Evolutionary conservation across 805 yeast genomes (phyloP), one percentile per base, ranked within the genome.

Genomic region (Lachancea waltii): DNA sequence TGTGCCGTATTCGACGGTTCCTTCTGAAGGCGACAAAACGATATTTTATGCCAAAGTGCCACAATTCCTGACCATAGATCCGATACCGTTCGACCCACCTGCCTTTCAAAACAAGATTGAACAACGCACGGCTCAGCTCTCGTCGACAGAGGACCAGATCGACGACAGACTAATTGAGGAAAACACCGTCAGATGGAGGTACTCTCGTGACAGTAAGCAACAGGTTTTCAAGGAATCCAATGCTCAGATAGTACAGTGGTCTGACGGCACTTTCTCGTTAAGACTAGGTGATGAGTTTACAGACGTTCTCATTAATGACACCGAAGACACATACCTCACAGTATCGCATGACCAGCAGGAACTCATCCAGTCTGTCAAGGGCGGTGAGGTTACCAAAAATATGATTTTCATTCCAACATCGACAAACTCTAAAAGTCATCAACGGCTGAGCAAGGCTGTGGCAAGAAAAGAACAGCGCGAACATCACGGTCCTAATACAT

Each of bases 151-250:
- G 27, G 72, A 70, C 28, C 70, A 73, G 44, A 64, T 78, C n/a
- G 74, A 79, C 25, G 83, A 80, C 44, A 75, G 76, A 52, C 64
- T 81, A 23, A 69, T 75, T 40, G 85, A 81, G 45, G 87, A 84
- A 53, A 90, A 87, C 59, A 86, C 96, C 0, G 69, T 92, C 23
- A 75, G 98, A 55, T 92, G 98, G 98, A 77, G 95, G 62, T 90
- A 89, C 60, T 81, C 86, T 11, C 75, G 81, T 42, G 79, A 78
- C 43, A 75, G 73, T n/a, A 79, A 78, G 30, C 86, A 81, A 44
- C 58, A 63, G 14, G 77, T 89, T 47, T 74, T 75, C 53, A 84
- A 84, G 50, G 95, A 87, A 58, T 81, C 95, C 7, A 92, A 92
- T 56, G 80, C 96, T 4, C 85, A 89, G 54, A 77, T 90, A 40